These are phyloP conservation scores for Phytophthora nicotianae DNA, from an alignment of 352 stramenopile species.

Conservation along the genomic window DNA sequence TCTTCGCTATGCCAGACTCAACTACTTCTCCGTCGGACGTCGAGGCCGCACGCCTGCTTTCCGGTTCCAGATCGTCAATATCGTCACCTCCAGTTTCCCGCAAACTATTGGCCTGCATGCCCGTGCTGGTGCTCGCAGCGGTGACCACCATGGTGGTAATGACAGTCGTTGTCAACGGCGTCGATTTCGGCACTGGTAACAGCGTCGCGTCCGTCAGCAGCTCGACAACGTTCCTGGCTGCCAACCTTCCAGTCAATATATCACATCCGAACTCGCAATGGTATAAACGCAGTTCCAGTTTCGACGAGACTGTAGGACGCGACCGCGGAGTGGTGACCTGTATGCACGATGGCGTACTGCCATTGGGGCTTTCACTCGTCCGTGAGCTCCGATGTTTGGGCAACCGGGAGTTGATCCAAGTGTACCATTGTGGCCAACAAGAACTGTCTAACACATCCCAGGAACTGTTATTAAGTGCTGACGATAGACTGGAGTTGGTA, in stretches of 20 bases:
- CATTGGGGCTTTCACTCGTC: constrained; percentile 48
- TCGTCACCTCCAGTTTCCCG: constrained; percentile 9
- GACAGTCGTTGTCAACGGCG: constrained; percentile 20
- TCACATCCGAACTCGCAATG: constrained; percentile 22
- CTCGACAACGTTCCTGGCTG: constrained; percentile 24
- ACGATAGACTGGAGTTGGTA: constrained; percentile 37
- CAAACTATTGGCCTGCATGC: constrained; percentile 23
- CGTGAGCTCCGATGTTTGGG: constrained; percentile 44
- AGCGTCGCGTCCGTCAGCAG: constrained; percentile 11
- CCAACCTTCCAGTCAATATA: constrained; percentile 10
- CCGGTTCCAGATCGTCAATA: constrained; percentile 5
- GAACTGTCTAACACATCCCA: constrained; percentile 38
- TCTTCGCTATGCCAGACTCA: constrained; percentile 6
- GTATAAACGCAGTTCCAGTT: constrained; percentile 31
- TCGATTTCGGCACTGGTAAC: constrained; percentile 21
- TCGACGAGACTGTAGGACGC: constrained; percentile 31
- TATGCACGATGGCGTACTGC: constrained; percentile 35
- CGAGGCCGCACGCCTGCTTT: constrained; percentile 13
- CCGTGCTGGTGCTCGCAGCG: constrained; percentile 18
- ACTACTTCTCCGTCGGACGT: constrained; percentile 10
- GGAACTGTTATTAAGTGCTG: constrained; percentile 14
- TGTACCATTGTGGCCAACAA: constrained; percentile 43
- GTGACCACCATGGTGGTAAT: constrained; percentile 28
- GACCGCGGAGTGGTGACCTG: constrained; percentile 43
- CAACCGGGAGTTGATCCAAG: constrained; percentile 43